Evolutionary conservation across 2,329 filamentous ascomycete genomes (phyloP).

Genomic region (Alternaria novae-zelandiae): DNA sequence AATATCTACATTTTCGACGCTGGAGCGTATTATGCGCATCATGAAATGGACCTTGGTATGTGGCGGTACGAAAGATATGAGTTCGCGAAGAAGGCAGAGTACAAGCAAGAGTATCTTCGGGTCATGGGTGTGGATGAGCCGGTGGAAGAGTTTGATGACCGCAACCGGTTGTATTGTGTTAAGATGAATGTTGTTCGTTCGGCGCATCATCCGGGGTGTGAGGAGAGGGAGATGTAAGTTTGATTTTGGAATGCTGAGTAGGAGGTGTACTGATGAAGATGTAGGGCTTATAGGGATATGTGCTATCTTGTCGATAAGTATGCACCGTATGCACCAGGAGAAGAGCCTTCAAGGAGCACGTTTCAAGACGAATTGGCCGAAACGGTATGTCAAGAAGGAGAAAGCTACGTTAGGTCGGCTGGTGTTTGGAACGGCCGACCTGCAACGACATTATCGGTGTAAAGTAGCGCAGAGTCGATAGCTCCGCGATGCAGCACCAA

Average conservation of each 20-base stretch:
- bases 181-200: neutral
- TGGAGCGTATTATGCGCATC: neutral
- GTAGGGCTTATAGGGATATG: neutral
- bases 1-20: neutral
- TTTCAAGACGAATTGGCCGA: neutral
- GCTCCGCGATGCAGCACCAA: too few species aligned
- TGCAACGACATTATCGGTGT: neutral
- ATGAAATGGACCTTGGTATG: neutral
- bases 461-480: too few species aligned
- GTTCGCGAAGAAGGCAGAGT: neutral
- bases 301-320: neutral
- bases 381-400: neutral
- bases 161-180: neutral
- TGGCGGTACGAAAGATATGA: neutral
- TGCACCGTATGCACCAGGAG: neutral
- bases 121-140: neutral
- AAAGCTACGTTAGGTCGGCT: neutral
- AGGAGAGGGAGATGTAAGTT: too few species aligned
- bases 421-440: rapidly evolving
- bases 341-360: neutral
- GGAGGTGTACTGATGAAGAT: rapidly evolving
- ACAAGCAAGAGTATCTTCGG: neutral
- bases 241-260: too few species aligned
- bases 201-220: neutral
- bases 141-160: neutral